phyloP scores from a whole-genome alignment of 225 moss, liverwort and hornwort genomes.

The Sphagnum contortum region DNA sequence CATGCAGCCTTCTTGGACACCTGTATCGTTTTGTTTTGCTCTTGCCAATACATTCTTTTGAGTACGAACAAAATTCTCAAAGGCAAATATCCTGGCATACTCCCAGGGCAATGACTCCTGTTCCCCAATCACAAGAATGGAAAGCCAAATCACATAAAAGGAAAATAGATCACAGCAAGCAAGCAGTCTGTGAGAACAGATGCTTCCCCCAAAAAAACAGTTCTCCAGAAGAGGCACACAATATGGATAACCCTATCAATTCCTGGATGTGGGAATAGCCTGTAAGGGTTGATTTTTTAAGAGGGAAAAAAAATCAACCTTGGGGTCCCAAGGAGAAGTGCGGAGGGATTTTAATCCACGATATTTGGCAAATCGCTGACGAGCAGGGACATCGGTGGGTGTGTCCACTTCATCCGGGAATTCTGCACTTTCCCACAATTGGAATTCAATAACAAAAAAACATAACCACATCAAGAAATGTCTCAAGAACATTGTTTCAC shows the following conservation, averaged over 20 bases:
- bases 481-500: background rate
- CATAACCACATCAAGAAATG: background rate
- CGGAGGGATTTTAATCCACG: conserved; percentile 94
- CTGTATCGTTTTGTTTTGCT: conserved; percentile 47
- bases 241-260: no score
- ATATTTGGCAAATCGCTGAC: conserved; percentile 86
- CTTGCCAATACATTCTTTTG: conserved; percentile 66
- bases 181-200: no score
- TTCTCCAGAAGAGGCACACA: no score
- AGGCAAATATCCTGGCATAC: conserved; percentile 86
- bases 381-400: conserved; percentile 63
- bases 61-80: conserved; percentile 77
- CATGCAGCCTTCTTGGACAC: conserved; percentile 44
- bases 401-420: conserved; percentile 99
- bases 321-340: conserved; percentile 93
- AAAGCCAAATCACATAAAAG: no score
- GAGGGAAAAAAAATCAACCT: conserved; percentile 26
- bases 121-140: conserved; percentile 1
- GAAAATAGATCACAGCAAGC: no score
- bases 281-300: no score
- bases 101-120: conserved; percentile 92
- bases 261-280: no score
- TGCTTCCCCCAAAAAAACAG: no score
- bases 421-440: conserved; percentile 25
- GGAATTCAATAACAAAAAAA: background rate